These are phyloP conservation scores for Aspergillus calidoustus DNA, from an alignment of 2,329 filamentous ascomycete genomes.

Conservation along the genomic window DNA sequence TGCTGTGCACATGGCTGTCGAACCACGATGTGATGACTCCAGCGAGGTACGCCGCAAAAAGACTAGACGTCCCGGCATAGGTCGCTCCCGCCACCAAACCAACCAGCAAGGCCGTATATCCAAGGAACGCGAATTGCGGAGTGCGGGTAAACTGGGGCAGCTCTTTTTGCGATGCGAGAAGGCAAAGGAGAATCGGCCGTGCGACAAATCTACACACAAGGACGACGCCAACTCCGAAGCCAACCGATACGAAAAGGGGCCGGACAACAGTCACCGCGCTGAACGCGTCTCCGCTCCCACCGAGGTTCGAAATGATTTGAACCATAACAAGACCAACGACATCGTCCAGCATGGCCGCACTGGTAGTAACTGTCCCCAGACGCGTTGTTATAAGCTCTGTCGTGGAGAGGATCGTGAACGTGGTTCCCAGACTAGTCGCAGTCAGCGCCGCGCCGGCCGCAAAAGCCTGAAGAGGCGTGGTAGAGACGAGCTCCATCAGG, in stretches of 20 bases:
- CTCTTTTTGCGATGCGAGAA: conserved; percentile 9
- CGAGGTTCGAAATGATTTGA: conserved; percentile 72
- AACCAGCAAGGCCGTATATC: conserved; percentile 52
- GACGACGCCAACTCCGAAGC: conserved; percentile 33
- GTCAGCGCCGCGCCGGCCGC: conserved; percentile 74
- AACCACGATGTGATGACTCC: conserved; percentile 58
- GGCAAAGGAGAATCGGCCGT: conserved; percentile 15
- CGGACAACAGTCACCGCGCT: conserved; percentile 51
- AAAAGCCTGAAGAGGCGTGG: conserved; percentile 67
- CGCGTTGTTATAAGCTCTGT: conserved; percentile 60
- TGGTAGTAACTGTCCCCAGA: conserved; percentile 67
- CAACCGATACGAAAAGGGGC: conserved; percentile 56
- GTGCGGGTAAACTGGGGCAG: conserved; percentile 19
- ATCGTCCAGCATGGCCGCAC: conserved; percentile 82
- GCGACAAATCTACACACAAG: conserved; percentile 32
- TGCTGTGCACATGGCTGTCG: conserved; percentile 36
- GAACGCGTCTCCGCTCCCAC: conserved; percentile 43
- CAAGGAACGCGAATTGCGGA: conserved; percentile 40
- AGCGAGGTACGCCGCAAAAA: conserved; percentile 64
- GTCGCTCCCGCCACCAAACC: conserved; percentile 54
- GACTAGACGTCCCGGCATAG: conserved; percentile 60
- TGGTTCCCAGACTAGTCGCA: conserved; percentile 75
- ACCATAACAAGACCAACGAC: conserved; percentile 78
- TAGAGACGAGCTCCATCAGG: conserved; percentile 54
- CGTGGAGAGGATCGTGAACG: conserved; percentile 67